Conservation (phyloP, 2,329 filamentous ascomycete species). For the Colletotrichum simmondsii region DNA sequence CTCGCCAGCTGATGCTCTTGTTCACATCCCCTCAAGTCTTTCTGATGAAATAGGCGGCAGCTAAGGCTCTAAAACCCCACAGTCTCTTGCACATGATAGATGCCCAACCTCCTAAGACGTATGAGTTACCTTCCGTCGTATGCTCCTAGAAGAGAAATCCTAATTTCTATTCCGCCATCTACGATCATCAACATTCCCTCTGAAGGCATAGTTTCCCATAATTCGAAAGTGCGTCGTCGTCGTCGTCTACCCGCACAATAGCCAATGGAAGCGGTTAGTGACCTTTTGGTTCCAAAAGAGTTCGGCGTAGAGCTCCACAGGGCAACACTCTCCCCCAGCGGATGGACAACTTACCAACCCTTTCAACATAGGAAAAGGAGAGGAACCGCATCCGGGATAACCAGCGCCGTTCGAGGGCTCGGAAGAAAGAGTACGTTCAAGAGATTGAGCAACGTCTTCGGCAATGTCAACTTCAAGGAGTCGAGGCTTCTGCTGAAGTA, state of each 20-base stretch:
- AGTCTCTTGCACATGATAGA: constrained; percentile 4
- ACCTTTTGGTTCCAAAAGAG: background rate
- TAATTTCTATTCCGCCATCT: background rate
- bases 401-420: constrained; percentile 79
- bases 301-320: background rate
- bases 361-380: constrained; percentile 26
- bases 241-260: background rate
- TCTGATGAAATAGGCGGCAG: constrained; percentile 13
- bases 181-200: background rate
- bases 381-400: constrained; percentile 75
- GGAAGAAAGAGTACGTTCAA: constrained; percentile 78
- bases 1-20: background rate
- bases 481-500: constrained; percentile 77
- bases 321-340: background rate
- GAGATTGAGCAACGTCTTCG: constrained; percentile 75
- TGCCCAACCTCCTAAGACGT: constrained; percentile 13
- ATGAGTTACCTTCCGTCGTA: background rate
- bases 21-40: constrained; percentile 11
- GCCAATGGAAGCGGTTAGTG: constrained; percentile 34
- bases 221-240: background rate
- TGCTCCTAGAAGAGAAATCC: background rate
- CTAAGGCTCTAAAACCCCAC: constrained; percentile 16
- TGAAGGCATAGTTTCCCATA: background rate
- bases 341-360: constrained; percentile 22
- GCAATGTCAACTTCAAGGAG: constrained; percentile 71